Base-by-base conservation (phyloP, 176 grass and related monocot genomes). In the Avena sativa region DNA sequence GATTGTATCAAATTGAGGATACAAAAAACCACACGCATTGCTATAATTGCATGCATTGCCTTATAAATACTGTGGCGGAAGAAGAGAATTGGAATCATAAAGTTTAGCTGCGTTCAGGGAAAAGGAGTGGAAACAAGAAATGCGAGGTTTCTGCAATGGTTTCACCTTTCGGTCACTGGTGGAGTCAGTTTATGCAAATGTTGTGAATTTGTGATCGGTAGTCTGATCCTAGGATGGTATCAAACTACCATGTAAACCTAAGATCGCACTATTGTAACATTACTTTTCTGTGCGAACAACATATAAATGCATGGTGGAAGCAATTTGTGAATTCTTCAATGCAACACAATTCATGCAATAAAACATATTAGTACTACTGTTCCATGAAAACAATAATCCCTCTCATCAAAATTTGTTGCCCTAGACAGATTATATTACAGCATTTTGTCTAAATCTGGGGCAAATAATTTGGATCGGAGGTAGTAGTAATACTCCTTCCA, bases 11-110 rank as follows among this genome's bases (percentile, higher is more conserved):
- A 70, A 34, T 19, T 36, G 50, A 56, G 50, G 25, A 56, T 56
- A 56, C 49, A 53, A 19, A 56, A 56, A 77, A 26, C n/a, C 9
- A 68, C 47, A 16, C 25, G 11, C 8, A 17, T 28, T 10, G 23
- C 25, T 76, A 49, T 76, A 55, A 52, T 76, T 1, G 25, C 9
- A 67, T 30, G 2, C 47, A 75, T 75, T 75, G 25, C 15, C 34
- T 71, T 40, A 2, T 76, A 76, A 76, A 76, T 76, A 52, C 23
- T 28, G 25, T 74, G 43, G 70, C 7, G 71, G 12, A 74, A 51
- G 12, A 23, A 57, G 7, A 14, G 25, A 65, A 30, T 30, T 49
- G 71, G 71, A 73, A 48, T 21, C 70, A 48, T 23, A 48, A 48
- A 9, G 38, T 71, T 71, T 6, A 56, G 32, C 34, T 70, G 34